A percentile compares a stretch with the other conserved stretches of the same genome.
Conservation (phyloP, 306 rosid genomes). For the Trichosanthes truncata region DNA sequence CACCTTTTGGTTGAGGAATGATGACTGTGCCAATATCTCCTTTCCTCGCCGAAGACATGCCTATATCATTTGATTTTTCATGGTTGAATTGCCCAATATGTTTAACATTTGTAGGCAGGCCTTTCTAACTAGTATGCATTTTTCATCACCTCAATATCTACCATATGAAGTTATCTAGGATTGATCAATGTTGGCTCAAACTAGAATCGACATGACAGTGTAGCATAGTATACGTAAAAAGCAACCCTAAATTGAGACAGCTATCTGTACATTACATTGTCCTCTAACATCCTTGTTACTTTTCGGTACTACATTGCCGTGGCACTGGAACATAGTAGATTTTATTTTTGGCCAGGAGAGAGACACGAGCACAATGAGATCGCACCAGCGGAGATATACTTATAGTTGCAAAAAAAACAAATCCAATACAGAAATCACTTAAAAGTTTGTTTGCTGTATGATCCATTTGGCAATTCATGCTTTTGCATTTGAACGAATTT, state of each 20-base stretch:
- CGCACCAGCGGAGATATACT: too few relatives aligned
- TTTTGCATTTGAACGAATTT: constrained; percentile 36
- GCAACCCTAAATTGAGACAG: background rate
- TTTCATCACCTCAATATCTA: background rate
- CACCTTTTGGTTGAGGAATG: too few relatives aligned
- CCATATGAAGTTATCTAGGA: background rate
- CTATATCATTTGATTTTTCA: too few relatives aligned
- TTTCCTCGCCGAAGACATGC: too few relatives aligned
- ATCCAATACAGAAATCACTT: too few relatives aligned
- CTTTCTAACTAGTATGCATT: background rate
- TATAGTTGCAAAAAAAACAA: too few relatives aligned
- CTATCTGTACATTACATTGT: background rate
- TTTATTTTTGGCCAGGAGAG: background rate
- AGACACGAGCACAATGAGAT: background rate
- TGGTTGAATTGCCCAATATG: background rate
- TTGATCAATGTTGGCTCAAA: background rate
- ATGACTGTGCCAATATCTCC: too few relatives aligned
- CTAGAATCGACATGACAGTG: background rate
- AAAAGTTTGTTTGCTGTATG: too few relatives aligned
- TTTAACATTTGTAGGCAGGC: background rate
- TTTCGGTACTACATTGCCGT: too few relatives aligned
- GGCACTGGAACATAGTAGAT: background rate
- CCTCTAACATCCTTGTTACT: background rate
- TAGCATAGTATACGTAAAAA: background rate
- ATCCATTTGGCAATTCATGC: too few relatives aligned